Percentiles rank a stretch among this genome's conserved stretches.
These are phyloP conservation scores for Rhododendron ferrugineum DNA, from an alignment of 148 eudicot genomes.

Conservation along the genomic window DNA sequence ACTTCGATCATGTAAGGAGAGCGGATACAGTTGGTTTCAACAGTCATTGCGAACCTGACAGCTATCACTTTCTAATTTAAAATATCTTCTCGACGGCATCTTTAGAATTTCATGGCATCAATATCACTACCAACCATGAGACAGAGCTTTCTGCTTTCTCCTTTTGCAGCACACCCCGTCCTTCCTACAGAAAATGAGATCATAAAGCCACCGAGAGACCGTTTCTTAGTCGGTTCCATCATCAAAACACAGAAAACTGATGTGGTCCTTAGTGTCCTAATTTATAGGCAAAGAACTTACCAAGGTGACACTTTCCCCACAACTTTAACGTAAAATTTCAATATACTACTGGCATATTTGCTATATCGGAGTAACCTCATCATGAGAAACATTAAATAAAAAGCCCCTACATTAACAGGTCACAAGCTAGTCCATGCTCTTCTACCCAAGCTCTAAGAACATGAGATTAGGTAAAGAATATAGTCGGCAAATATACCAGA, in stretches of 20 bases:
- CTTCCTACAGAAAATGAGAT: background rate
- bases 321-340: background rate
- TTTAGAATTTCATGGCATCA: background rate
- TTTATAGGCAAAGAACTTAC: background rate
- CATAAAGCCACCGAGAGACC: background rate
- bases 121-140: background rate
- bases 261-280: background rate
- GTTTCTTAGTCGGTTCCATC: background rate
- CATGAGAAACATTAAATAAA: background rate
- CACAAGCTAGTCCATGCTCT: background rate
- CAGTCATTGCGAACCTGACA: background rate
- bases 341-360: background rate
- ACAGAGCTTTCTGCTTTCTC: background rate
- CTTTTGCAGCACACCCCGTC: background rate
- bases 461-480: background rate
- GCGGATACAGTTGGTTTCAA: background rate
- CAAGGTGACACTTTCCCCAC: background rate
- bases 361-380: background rate
- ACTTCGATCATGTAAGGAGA: background rate
- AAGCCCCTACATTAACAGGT: background rate
- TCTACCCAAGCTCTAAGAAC: constrained; percentile 1
- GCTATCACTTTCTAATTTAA: background rate
- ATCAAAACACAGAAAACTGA: background rate
- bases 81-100: background rate
- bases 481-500: background rate